phyloP scores from a whole-genome alignment of 1,284 basidiomycete species.

The Leucoagaricus sp. region DNA sequence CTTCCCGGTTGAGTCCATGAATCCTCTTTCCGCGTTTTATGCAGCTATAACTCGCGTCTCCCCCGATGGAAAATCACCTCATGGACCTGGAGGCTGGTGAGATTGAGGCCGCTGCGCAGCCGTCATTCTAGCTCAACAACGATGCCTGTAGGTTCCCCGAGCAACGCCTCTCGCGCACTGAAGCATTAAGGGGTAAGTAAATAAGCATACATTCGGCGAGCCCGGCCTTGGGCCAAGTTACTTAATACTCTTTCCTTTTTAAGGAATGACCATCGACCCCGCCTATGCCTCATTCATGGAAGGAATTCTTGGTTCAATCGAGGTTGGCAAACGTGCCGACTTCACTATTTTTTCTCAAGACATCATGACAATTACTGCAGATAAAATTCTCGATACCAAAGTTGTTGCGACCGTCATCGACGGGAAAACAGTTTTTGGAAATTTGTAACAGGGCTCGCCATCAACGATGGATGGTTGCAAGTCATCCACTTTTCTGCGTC shows the following conservation, averaged over 20 bases:
- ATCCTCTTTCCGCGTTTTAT: conserved; percentile 80
- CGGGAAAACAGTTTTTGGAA: conserved; percentile 68
- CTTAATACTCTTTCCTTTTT: conserved; percentile 3
- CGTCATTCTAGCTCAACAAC: neutral
- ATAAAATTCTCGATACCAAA: conserved; percentile 67
- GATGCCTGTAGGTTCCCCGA: conserved; percentile 69
- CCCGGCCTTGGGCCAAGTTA: too few species aligned
- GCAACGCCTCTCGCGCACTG: conserved; percentile 72
- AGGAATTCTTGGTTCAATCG: conserved; percentile 67
- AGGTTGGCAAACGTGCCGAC: conserved; percentile 81
- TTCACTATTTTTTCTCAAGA: conserved; percentile 81
- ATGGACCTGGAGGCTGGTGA: conserved; percentile 83
- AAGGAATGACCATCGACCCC: conserved; percentile 66
- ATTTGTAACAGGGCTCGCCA: conserved; percentile 27
- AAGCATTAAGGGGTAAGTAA: conserved; percentile 64
- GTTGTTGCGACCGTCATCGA: conserved; percentile 82
- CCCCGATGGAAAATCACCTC: conserved; percentile 73
- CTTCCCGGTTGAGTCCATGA: conserved; percentile 85
- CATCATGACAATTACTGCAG: conserved; percentile 68
- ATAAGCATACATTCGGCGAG: neutral
- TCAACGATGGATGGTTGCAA: neutral
- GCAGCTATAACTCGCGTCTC: conserved; percentile 82
- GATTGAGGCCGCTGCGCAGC: conserved; percentile 17
- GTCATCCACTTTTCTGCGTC: neutral
- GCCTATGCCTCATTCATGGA: conserved; percentile 89